Evolutionary conservation across 163 green algal genomes (phyloP), one percentile per base, ranked within the genome.

Genomic region (Volvox carteri): DNA sequence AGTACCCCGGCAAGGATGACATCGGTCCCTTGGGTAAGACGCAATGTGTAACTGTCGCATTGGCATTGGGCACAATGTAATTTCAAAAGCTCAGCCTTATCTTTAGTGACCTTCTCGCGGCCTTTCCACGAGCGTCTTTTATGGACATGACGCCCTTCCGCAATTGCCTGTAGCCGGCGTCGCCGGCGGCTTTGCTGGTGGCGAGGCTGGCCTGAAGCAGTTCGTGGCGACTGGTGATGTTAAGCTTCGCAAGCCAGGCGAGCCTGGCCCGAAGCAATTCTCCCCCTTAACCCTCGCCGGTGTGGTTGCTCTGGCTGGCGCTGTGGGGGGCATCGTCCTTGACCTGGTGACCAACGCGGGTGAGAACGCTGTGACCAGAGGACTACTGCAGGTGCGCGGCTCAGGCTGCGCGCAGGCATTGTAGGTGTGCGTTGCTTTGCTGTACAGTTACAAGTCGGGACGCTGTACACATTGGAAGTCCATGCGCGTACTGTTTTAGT

Each of bases 161-260:
- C 54, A 12, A 65, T 65, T 65, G 7, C 54, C 54, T 86, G 77
- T 90, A 96, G 92, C 88, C 18, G 92, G 92, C 35, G 90, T 94
- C 28, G 95, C 94, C 1, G 96, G 96, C 33, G 96, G 96, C 37
- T 98, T 98, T 94, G 96, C 96, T 30, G 96, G 96, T 30, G 96
- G 96, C 41, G 96, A 98, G 93, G 70, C 84, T 72, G 97, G 96
- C 28, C 54, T 99, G 75, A 91, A 94, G 84, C 74, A 95, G 62
- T 98, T 96, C 91, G 90, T 96, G 3, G 89, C 94, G 52, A 96
- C 90, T 21, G 93, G 93, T 23, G 91, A 95, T n/a, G 4, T 95
- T 3, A 84, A 89, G 56, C 68, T 96, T n/a, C 83, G 92, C 30
- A 65, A 92, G 67, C 92, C 91, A 11, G 73, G 86, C 21, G 56